Base-by-base conservation (phyloP, 129 eudicot genomes). In the Ambrosia artemisiifolia region DNA sequence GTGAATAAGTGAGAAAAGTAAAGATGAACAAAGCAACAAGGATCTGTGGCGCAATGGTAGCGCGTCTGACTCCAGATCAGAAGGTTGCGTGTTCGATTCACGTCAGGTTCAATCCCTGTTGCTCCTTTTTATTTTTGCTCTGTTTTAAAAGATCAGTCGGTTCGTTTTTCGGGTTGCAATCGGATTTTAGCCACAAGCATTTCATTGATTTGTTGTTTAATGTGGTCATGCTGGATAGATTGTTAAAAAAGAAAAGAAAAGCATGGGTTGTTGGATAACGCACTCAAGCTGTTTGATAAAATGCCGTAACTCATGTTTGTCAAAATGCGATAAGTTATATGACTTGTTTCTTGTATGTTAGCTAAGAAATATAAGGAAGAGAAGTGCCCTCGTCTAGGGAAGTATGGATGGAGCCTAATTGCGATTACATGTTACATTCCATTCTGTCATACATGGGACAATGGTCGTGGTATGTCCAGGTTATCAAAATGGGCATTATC, bases 31-130 rank as follows among this genome's bases (percentile, higher is more conserved):
- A n/a, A 0, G 1, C 12, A 28, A 30, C 6, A 0, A 24, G 63
- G 92, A 88, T 85, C 88, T 75, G 89, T 86, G 95, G 89, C 95
- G 95, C 95, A 88, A 88, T 88, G 95, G 89, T 88, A 88, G 88
- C 89, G 91, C 91, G 95, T 88, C 91, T 86, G 91, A 88, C 91
- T 88, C 95, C 89, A 86, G 91, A 85, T 85, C 91, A 81, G 89
- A 88, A 88, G 88, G 95, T 85, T 88, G 95, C 91, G 88, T 88
- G 95, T 85, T 85, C 89, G 91, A 83, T 88, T 85, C 91, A 88
- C 85, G 89, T 86, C 91, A 76, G 88, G 91, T 88, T 88, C 88
- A 88, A 33, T 44, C 6, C 62, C 44, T 46, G 1, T 33, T 1
- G 40, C 13, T 7, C 19, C 18, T 49, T 33, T 6, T 0, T 56